Evolutionary conservation across 768 basidiomycete species (phyloP), one percentile per base, ranked within the genome.

Genomic region (Lentinula sp.): DNA sequence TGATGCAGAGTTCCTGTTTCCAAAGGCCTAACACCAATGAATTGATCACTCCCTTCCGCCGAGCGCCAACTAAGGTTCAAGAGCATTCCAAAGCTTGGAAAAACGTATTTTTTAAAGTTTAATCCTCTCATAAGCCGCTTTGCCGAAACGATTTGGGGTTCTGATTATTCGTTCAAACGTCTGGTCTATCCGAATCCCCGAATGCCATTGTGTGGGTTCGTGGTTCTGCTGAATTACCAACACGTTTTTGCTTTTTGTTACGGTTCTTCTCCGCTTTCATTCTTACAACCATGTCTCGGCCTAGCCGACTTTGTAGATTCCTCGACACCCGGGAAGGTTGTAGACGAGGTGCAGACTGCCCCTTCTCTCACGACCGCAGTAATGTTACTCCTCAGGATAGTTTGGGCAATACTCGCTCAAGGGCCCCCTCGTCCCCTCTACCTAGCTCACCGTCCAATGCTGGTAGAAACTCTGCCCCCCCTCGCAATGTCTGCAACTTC

Each of bases 251-350:
- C 6, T 20, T n/a, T 46, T 4, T 16, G 10, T 46, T 36, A 35
- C 33, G 10, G 7, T 50, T 32, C 20, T 13, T 36, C 23, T 15
- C 9, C 15, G 15, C 39, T 41, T 16, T 8, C 23, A 32, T n/a
- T 43, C 37, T 20, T 43, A 36, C 37, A 90, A 1, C 55, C 20
- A 57, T 57, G 55, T 57, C 55, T 28, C 20, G 10, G 4, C 41
- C 57, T 49, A 28, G 46, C 28, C 42, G 7, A 49, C 43, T 46
- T 35, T 59, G 57, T 45, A 59, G 33, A 49, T 59, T 59, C n/a
- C 23, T 59, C 43, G 20, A 49, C 57, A 32, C 41, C 16, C 37
- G 28, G 39, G 43, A 49, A 49, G 57, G 57, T 16, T 59, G 57
- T 20, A 18, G 45, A 33, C 35, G 35, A n/a, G 57, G 57, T 6